Conservation (phyloP, 768 basidiomycete genomes). For the Kwoniella europaea region DNA sequence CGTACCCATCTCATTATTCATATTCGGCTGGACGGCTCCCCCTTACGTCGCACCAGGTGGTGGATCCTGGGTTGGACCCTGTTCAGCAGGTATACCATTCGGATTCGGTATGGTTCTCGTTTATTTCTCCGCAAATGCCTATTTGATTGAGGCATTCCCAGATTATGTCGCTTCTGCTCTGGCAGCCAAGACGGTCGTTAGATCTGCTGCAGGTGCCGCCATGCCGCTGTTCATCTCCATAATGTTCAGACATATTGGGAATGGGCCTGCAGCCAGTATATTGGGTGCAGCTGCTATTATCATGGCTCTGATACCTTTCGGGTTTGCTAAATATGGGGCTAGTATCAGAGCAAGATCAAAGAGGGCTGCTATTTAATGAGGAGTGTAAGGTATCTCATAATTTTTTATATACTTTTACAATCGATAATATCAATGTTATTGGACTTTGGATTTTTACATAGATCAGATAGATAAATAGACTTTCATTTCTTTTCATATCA, state of each 20-base stretch:
- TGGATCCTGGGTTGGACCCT: constrained; percentile 42
- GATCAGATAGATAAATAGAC: neutral
- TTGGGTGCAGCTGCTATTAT: constrained; percentile 32
- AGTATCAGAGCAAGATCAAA: constrained; percentile 43
- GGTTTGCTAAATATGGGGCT: constrained; percentile 36
- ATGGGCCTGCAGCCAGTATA: constrained; percentile 30
- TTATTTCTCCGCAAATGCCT: constrained; percentile 45
- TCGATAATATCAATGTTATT: neutral
- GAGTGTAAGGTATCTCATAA: neutral
- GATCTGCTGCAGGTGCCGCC: constrained; percentile 49
- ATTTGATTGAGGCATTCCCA: constrained; percentile 55
- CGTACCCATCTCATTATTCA: constrained; percentile 53
- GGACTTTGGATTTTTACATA: too few species aligned
- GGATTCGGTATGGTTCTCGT: constrained; percentile 55
- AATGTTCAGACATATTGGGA: constrained; percentile 31
- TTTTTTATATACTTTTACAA: neutral
- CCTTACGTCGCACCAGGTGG: constrained; percentile 30
- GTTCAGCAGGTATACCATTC: constrained; percentile 44
- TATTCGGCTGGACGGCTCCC: constrained; percentile 52
- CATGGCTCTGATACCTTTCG: constrained; percentile 47
- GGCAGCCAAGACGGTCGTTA: constrained; percentile 55
- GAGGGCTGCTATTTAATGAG: constrained; percentile 28
- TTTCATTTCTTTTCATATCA: neutral
- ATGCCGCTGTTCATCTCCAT: constrained; percentile 38
- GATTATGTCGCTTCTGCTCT: constrained; percentile 51